Percentiles rank a stretch among this genome's conserved stretches.
Evolutionary conservation across 2,329 filamentous ascomycete species (phyloP).

Genomic region (Didymella segeticola): DNA sequence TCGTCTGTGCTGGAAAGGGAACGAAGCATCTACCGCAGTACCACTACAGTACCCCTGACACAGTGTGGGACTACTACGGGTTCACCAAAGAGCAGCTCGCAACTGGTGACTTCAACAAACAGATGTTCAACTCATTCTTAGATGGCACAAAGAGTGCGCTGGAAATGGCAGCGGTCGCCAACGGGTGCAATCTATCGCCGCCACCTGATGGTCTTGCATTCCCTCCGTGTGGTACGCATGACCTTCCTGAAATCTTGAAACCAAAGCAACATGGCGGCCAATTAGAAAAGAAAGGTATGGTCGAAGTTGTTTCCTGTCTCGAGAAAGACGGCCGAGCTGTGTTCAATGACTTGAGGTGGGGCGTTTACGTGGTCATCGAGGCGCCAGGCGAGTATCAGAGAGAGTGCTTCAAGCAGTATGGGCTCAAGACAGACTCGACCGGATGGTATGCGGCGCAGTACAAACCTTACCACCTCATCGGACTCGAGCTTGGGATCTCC

Average conservation of each 20-base stretch:
- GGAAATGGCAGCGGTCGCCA: slow-evolving; percentile 58
- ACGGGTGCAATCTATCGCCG: slow-evolving; percentile 53
- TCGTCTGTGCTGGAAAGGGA: slow-evolving; percentile 56
- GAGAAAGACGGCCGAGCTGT: slow-evolving; percentile 53
- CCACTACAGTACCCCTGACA: slow-evolving; percentile 56
- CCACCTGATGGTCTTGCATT: slow-evolving; percentile 53
- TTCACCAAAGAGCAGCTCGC: slow-evolving; percentile 55
- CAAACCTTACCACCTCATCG: slow-evolving; percentile 58
- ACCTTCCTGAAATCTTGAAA: slow-evolving; percentile 52
- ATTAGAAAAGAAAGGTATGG: slow-evolving; percentile 51
- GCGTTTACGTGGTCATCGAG: slow-evolving; percentile 56
- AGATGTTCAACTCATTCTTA: slow-evolving; percentile 59
- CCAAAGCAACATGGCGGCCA: slow-evolving; percentile 53
- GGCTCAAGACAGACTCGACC: slow-evolving; percentile 53
- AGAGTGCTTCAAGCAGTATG: slow-evolving; percentile 56
- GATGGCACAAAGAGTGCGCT: slow-evolving; percentile 58
- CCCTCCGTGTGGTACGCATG: slow-evolving; percentile 54
- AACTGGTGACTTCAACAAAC: slow-evolving; percentile 54
- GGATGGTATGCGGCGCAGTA: slow-evolving; percentile 54
- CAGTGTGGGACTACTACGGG: slow-evolving; percentile 56
- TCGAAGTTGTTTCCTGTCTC: slow-evolving; percentile 56
- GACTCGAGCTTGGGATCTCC: slow-evolving; percentile 55
- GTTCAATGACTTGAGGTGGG: slow-evolving; percentile 53
- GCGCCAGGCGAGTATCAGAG: slow-evolving; percentile 51
- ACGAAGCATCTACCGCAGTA: slow-evolving; percentile 57